Percentiles rank a stretch among this genome's conserved stretches.
phyloP scores from a whole-genome alignment of 2,329 filamentous ascomycete genomes.

The Xylaria sp. region DNA sequence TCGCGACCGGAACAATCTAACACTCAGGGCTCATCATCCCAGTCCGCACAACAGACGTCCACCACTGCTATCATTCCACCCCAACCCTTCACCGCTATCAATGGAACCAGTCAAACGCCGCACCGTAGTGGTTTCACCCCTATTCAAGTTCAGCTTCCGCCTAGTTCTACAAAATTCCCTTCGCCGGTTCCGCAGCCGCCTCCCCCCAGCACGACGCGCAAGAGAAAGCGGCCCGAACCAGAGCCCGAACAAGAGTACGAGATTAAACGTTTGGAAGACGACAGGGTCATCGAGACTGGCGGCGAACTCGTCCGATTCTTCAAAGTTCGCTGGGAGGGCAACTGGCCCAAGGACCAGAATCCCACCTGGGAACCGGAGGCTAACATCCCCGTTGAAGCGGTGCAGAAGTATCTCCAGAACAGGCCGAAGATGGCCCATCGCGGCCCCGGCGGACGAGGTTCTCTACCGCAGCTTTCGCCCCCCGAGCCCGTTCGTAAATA shows the following conservation, averaged over 20 bases:
- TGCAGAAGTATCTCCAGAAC: constrained; percentile 38
- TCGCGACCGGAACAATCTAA: not conserved
- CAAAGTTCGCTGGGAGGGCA: constrained; percentile 51
- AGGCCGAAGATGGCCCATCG: constrained; percentile 19
- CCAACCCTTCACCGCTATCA: not conserved
- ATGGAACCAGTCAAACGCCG: not conserved
- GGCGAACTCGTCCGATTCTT: constrained; percentile 40
- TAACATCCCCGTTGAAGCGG: constrained; percentile 41
- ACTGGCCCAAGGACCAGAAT: constrained; percentile 53
- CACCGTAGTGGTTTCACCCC: constrained; percentile 26
- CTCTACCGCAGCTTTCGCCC: not conserved
- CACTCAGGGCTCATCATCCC: not conserved
- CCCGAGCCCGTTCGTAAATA: constrained; percentile 25
- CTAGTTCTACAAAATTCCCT: not conserved
- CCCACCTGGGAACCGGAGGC: constrained; percentile 54
- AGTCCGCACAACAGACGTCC: not conserved
- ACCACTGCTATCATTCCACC: not conserved
- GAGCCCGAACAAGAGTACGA: constrained; percentile 35
- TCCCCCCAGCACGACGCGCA: not conserved
- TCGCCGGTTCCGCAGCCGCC: too few species aligned
- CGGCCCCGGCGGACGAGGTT: not conserved
- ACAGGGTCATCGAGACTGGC: constrained; percentile 35
- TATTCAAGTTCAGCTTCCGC: constrained; percentile 10
- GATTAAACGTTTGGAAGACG: constrained; percentile 42
- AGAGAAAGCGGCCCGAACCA: constrained; percentile 20